phyloP scores from a whole-genome alignment of 225 moss, liverwort and hornwort species.

The Takakia lepidozioides region DNA sequence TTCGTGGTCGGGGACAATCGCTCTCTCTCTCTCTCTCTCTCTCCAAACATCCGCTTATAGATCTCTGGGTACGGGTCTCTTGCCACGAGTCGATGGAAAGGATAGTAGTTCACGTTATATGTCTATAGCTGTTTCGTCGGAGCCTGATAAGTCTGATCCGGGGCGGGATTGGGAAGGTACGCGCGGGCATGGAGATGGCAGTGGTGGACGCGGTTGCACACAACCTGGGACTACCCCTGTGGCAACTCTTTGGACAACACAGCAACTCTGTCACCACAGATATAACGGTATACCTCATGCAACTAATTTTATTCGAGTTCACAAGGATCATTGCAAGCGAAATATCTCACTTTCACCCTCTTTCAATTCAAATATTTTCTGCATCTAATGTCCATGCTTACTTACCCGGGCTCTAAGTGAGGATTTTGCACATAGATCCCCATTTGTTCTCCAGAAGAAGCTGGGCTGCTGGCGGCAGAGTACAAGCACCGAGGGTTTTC shows the following conservation, averaged over 20 bases:
- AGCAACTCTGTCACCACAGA: slow-evolving; percentile 59
- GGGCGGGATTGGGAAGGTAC: slow-evolving; percentile 29
- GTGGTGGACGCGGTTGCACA: slow-evolving; percentile 80
- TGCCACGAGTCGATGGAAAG: no score
- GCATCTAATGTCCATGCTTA: neutral
- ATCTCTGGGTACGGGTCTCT: no score
- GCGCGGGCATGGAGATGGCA: slow-evolving; percentile 92
- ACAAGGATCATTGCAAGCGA: no score
- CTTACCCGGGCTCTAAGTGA: neutral
- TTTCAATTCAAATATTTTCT: no score
- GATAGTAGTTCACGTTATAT: no score
- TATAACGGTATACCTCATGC: slow-evolving; percentile 50
- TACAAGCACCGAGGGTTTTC: slow-evolving; percentile 63
- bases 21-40: neutral
- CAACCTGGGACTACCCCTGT: slow-evolving; percentile 62
- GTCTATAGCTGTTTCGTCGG: no score
- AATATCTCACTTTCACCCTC: no score
- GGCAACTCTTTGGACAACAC: slow-evolving; percentile 79
- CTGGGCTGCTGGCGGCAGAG: slow-evolving; percentile 54
- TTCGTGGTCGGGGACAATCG: neutral
- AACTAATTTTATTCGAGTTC: no score
- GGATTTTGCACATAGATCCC: slow-evolving; percentile 54
- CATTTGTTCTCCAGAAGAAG: slow-evolving; percentile 63
- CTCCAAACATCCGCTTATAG: neutral
- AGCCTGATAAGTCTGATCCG: no score